phyloP scores from a whole-genome alignment of 768 basidiomycete species.

The Roridomyces roridus region DNA sequence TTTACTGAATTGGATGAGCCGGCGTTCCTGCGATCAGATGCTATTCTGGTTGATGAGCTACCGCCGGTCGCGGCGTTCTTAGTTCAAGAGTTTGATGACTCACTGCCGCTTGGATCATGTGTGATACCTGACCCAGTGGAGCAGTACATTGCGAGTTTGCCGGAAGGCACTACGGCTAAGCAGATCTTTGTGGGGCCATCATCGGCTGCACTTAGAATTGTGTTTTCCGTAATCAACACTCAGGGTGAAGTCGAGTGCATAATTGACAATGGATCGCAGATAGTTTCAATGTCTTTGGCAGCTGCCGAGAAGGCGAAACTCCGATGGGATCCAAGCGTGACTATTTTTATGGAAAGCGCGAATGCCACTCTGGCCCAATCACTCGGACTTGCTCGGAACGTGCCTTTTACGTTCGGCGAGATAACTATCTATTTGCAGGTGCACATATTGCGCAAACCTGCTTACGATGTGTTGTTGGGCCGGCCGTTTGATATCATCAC shows the following conservation, averaged over 20 bases:
- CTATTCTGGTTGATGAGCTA: too few relatives aligned
- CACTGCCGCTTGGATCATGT: too few relatives aligned
- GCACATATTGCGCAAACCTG: conserved; percentile 29
- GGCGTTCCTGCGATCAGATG: too few relatives aligned
- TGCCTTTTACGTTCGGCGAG: conserved; percentile 29
- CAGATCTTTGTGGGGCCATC: too few relatives aligned
- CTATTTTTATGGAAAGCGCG: conserved; percentile 34
- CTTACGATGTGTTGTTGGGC: conserved; percentile 35
- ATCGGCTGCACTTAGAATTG: too few relatives aligned
- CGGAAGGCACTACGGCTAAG: too few relatives aligned
- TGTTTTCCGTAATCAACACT: too few relatives aligned
- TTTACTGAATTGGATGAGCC: too few relatives aligned
- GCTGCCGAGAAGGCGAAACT: conserved; percentile 13
- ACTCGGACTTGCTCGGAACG: conserved; percentile 32
- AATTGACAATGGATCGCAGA: conserved; percentile 34
- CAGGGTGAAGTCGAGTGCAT: conserved; percentile 29
- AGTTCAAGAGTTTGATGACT: too few relatives aligned
- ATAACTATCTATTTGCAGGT: conserved; percentile 33
- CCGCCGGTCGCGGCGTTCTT: too few relatives aligned
- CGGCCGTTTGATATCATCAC: conserved; percentile 36
- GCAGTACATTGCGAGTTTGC: too few relatives aligned
- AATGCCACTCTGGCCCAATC: conserved; percentile 29
- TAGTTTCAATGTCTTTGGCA: conserved; percentile 29
- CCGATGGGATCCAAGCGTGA: conserved; percentile 25
- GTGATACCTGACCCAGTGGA: too few relatives aligned